Percentiles rank a stretch among this genome's conserved stretches.
Evolutionary conservation across 495 filamentous ascomycete genomes (phyloP).

Genomic region (Penicillium waksmanii): DNA sequence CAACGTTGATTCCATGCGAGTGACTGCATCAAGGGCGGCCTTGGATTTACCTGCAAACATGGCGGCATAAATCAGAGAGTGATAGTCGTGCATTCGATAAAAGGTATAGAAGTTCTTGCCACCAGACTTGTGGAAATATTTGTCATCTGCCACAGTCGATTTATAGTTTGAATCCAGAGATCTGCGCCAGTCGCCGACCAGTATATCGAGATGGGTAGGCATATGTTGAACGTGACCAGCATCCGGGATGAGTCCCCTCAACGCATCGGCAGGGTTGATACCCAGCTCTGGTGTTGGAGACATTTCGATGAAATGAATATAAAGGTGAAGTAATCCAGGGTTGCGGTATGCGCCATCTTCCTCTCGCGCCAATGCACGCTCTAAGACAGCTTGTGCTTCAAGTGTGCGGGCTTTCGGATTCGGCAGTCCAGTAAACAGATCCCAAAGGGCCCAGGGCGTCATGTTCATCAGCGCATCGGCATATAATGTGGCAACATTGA

Average conservation of each 20-base stretch:
- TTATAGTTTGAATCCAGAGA: conserved; percentile 59
- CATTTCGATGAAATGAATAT: conserved; percentile 75
- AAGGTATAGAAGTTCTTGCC: conserved; percentile 63
- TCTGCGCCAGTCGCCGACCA: conserved; percentile 63
- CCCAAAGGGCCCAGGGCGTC: conserved; percentile 64
- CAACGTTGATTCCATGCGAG: conserved; percentile 54
- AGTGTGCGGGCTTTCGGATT: conserved; percentile 52
- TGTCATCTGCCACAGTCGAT: conserved; percentile 59
- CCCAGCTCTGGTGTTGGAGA: conserved; percentile 59
- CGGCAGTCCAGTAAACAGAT: conserved; percentile 58
- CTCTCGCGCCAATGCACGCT: conserved; percentile 46
- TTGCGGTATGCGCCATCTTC: conserved; percentile 43
- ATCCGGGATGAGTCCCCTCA: conserved; percentile 63
- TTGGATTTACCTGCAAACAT: conserved; percentile 64
- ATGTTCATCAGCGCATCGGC: conserved; percentile 69
- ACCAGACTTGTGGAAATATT: conserved; percentile 51
- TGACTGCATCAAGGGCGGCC: conserved; percentile 55
- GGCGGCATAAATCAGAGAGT: conserved; percentile 66
- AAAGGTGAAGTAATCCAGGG: conserved; percentile 65
- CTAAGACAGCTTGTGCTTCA: conserved; percentile 56
- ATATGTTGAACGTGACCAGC: conserved; percentile 68
- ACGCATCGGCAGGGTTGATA: conserved; percentile 55
- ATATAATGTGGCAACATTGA: conserved; percentile 61
- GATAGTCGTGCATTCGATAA: conserved; percentile 66
- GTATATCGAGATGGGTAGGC: conserved; percentile 67